Base-by-base conservation (phyloP, 805 yeast genomes). In the Citeromyces matritensis region DNA sequence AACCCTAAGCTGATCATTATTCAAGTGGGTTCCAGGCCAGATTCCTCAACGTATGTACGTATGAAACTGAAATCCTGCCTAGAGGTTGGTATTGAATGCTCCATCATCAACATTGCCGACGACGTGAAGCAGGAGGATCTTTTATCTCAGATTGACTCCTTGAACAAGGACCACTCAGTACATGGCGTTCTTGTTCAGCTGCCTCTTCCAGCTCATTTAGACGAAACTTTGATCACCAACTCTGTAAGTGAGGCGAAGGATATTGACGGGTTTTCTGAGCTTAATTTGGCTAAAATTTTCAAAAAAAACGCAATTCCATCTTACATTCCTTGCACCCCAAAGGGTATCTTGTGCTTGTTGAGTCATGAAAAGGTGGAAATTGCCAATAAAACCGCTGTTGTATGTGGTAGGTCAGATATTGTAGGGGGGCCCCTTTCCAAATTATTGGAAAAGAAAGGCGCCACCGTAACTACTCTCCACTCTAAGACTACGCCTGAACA, bases 381-480 rank as follows among this genome's bases (percentile, higher is more conserved):
- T 35, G 51, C 69, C n/a, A 96, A 96, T 35, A 71, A 82, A 43
- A 67, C 67, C 38, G 94, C 93, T 12, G 94, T 86, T 36, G 97
- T 88, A 14, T 61, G 91, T 37, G 97, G 98, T 33, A 72, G 97
- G 50, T 81, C 94, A 13, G 96, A 91, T 50, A 88, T 88, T 43
- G 98, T 88, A 25, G 98, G 98, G 35, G 73, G 80, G 30, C 98
- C 98, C 26, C 85, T 86, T 9, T 80, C 95, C 4, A 73, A 81
- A 38, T 60, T 88, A 51, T 67, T 88, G 47, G 76, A 78, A 43
- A 72, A 78, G 36, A 69, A 66, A 35, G 84, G 86, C 48, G 79
- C 84, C 31, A 88, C 97, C 2, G 97, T 88, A 26, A 84, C 95
- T 3, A 71, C 76, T 35, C 65, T 85, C 39, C 97, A 86, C 48